A percentile compares a stretch with the other conserved stretches of the same genome.
Conservation (phyloP, 1,284 basidiomycete genomes). For the Hymenochaete sp. region DNA sequence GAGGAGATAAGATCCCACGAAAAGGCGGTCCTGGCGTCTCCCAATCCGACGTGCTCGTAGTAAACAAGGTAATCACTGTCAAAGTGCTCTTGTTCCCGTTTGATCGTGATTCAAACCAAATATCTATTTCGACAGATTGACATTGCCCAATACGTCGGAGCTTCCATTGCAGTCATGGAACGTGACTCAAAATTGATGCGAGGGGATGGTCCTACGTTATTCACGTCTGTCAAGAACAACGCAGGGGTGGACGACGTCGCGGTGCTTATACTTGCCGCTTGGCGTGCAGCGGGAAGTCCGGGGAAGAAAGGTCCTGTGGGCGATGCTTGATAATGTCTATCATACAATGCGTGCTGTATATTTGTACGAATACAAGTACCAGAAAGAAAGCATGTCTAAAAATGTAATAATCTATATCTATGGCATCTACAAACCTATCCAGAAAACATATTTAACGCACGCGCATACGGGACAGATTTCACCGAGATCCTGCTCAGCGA, state of each 20-base stretch:
- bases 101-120: not conserved
- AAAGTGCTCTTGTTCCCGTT: constrained; percentile 4
- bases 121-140: constrained; percentile 55
- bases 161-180: constrained; percentile 91
- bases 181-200: constrained; percentile 91
- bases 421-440: not conserved
- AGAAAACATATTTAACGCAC: not conserved
- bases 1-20: constrained; percentile 96
- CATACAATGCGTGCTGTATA: not conserved
- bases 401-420: constrained; percentile 1
- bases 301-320: constrained; percentile 47
- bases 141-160: constrained; percentile 87
- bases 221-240: constrained; percentile 77
- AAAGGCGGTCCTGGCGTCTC: constrained; percentile 98
- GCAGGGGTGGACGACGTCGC: constrained; percentile 80
- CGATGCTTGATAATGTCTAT: too few species aligned
- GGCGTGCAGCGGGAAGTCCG: constrained; percentile 70
- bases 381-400: not conserved
- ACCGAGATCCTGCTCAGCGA: not conserved
- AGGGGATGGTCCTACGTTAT: constrained; percentile 89
- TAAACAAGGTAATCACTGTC: constrained; percentile 82
- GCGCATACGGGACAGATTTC: not conserved
- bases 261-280: constrained; percentile 78
- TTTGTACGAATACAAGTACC: too few species aligned
- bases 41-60: constrained; percentile 87